Conservation (phyloP, 2,329 filamentous ascomycete species). For the Beauveria scarabaeidicola region DNA sequence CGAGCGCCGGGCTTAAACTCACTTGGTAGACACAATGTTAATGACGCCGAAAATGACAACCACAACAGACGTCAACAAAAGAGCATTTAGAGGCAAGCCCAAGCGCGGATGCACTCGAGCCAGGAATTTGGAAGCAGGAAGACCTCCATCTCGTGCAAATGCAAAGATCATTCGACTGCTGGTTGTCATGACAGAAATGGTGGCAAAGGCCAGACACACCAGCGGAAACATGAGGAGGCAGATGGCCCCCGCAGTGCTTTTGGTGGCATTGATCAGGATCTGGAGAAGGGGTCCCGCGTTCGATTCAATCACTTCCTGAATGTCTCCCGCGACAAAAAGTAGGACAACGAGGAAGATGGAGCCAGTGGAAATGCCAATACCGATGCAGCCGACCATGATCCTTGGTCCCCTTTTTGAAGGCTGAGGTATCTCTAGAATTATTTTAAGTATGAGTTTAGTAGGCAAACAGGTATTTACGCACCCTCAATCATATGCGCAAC, state of each 20-base stretch:
- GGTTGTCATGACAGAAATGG: slow-evolving; percentile 57
- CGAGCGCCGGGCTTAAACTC: not conserved
- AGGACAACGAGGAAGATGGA: slow-evolving; percentile 54
- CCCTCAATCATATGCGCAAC: slow-evolving; percentile 28
- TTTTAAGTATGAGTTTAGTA: not conserved
- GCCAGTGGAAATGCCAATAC: slow-evolving; percentile 54
- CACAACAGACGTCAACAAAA: slow-evolving; percentile 50
- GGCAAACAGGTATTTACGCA: not conserved
- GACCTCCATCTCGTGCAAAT: slow-evolving; percentile 55
- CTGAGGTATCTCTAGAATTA: slow-evolving; percentile 20
- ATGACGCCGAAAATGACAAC: slow-evolving; percentile 62
- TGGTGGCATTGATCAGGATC: slow-evolving; percentile 55
- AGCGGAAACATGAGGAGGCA: slow-evolving; percentile 61
- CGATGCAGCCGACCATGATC: slow-evolving; percentile 46
- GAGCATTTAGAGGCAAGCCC: slow-evolving; percentile 57
- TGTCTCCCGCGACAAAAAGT: slow-evolving; percentile 54
- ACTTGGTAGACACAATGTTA: slow-evolving; percentile 53
- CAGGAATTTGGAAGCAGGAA: slow-evolving; percentile 53
- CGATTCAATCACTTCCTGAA: slow-evolving; percentile 46
- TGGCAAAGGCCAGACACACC: slow-evolving; percentile 55
- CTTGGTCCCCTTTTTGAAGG: slow-evolving; percentile 23
- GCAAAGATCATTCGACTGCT: slow-evolving; percentile 59
- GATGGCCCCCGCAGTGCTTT: slow-evolving; percentile 50
- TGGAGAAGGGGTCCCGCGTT: slow-evolving; percentile 50
- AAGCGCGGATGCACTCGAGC: slow-evolving; percentile 52